phyloP scores from a whole-genome alignment of 2,329 filamentous ascomycete species.

The Lasiodiplodia hormozganensis region DNA sequence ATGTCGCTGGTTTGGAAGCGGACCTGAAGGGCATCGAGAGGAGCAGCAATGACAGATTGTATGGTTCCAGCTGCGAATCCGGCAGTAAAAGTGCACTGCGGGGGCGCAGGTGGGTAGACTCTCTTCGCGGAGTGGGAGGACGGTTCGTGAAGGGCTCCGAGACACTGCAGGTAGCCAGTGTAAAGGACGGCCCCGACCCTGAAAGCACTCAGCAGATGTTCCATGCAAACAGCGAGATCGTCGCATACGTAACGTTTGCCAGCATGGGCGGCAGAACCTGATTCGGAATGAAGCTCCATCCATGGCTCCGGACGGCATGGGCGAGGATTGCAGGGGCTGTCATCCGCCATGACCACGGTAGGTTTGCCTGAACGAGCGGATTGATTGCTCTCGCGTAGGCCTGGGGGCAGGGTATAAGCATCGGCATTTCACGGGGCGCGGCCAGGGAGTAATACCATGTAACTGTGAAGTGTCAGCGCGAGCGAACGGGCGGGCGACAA shows the following conservation, averaged over 20 bases:
- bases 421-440: neutral
- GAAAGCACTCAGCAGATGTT: neutral
- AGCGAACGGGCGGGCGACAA: neutral
- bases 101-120: constrained; percentile 72
- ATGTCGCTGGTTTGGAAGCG: constrained; percentile 71
- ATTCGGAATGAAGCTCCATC: constrained; percentile 76
- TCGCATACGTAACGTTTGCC: constrained; percentile 68
- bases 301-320: constrained; percentile 71
- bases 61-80: constrained; percentile 72
- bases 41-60: constrained; percentile 75
- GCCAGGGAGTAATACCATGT: constrained; percentile 52
- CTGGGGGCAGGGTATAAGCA: constrained; percentile 42
- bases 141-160: constrained; percentile 71
- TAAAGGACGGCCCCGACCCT: constrained; percentile 77
- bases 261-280: constrained; percentile 78
- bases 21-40: constrained; percentile 77
- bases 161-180: constrained; percentile 75
- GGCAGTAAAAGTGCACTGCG: constrained; percentile 69
- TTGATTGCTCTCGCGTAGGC: constrained; percentile 70
- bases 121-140: constrained; percentile 66
- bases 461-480: constrained; percentile 47
- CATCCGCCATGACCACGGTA: constrained; percentile 66
- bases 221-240: constrained; percentile 29
- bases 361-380: constrained; percentile 57
- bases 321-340: constrained; percentile 74